A percentile compares a stretch with the other conserved stretches of the same genome.
Evolutionary conservation across 768 basidiomycete species (phyloP).

Genomic region (Lyophyllum semitale): DNA sequence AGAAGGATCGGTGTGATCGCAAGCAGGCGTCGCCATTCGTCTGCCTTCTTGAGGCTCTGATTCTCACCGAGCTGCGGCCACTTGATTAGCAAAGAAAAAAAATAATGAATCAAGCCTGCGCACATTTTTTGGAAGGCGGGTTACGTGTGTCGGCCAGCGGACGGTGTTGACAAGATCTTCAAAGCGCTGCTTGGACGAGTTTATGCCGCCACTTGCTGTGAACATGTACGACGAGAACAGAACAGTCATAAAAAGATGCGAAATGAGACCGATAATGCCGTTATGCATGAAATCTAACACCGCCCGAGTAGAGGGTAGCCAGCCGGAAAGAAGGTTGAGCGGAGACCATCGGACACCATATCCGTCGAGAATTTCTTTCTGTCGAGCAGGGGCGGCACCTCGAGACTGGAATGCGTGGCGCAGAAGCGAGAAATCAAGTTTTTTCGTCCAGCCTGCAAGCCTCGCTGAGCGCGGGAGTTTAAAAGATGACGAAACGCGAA

Average conservation of each 20-base stretch:
- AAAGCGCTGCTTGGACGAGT: constrained; percentile 22
- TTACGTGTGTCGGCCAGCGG: constrained; percentile 31
- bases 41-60: constrained; percentile 33
- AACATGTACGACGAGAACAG: constrained; percentile 27
- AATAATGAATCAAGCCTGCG: constrained; percentile 7
- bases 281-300: constrained; percentile 34
- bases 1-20: constrained; percentile 26
- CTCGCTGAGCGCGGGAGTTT: background rate
- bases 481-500: background rate
- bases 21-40: constrained; percentile 29
- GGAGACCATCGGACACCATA: constrained; percentile 22
- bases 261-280: constrained; percentile 26
- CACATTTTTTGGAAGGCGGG: constrained; percentile 31
- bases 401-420: constrained; percentile 14
- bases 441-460: constrained; percentile 11
- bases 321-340: constrained; percentile 26
- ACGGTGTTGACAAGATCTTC: constrained; percentile 26
- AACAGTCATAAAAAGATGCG: constrained; percentile 21
- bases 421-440: constrained; percentile 15
- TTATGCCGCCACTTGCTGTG: constrained; percentile 20
- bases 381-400: constrained; percentile 3
- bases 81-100: background rate
- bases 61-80: constrained; percentile 27
- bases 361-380: constrained; percentile 19
- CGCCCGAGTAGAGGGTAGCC: constrained; percentile 24